Evolutionary conservation across 2,329 filamentous ascomycete species (phyloP).

Genomic region (Juglanconis sp.): DNA sequence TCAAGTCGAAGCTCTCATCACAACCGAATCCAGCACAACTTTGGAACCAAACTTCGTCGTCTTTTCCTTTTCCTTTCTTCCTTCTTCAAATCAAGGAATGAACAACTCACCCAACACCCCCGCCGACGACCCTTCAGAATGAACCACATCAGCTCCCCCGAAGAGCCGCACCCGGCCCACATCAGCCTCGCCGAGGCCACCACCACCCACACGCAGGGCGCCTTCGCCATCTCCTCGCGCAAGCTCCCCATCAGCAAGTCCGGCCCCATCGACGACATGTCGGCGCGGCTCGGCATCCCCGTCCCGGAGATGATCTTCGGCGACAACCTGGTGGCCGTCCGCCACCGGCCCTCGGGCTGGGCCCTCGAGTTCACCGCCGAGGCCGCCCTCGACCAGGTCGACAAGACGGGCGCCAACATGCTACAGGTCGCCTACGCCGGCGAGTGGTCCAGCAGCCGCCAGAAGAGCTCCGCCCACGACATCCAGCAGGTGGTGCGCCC

Average conservation of each 20-base stretch:
- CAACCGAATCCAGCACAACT: too few relatives aligned
- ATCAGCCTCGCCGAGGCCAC: conserved; percentile 52
- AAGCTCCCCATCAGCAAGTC: conserved; percentile 95
- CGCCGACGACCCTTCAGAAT: conserved; percentile 22
- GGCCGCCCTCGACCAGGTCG: conserved; percentile 84
- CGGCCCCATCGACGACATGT: conserved; percentile 83
- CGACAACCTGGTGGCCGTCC: conserved; percentile 79
- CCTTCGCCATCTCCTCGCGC: conserved; percentile 74
- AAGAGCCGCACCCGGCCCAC: conserved; percentile 55
- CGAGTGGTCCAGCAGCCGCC: conserved; percentile 70
- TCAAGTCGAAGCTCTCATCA: too few relatives aligned
- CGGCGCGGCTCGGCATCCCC: conserved; percentile 73
- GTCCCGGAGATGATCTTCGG: conserved; percentile 99
- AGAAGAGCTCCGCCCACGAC: conserved; percentile 76
- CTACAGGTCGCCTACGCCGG: conserved; percentile 89
- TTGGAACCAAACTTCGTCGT: too few relatives aligned
- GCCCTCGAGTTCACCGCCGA: conserved; percentile 76
- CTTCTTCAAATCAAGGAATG: too few relatives aligned
- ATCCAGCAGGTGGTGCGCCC: conserved; percentile 94
- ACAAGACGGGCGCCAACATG: conserved; percentile 90
- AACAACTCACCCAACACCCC: not conserved
- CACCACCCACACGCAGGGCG: conserved; percentile 53
- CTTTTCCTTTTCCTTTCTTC: too few relatives aligned
- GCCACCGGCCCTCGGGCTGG: conserved; percentile 75
- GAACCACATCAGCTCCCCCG: conserved; percentile 39